A percentile compares a stretch with the other conserved stretches of the same genome.
Conservation (phyloP, 768 basidiomycete species). For the Podaxis sp. region DNA sequence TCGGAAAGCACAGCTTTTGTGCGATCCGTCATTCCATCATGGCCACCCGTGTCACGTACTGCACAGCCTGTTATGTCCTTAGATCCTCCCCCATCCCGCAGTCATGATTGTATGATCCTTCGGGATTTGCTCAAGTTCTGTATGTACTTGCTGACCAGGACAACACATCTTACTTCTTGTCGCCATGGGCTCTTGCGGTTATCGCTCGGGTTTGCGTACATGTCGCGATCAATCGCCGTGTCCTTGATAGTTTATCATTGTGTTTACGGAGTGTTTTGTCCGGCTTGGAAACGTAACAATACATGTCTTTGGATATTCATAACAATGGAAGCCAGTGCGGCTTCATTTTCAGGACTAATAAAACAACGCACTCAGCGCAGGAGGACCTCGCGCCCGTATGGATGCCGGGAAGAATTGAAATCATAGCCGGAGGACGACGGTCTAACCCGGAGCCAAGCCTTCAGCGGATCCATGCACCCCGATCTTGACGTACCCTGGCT, state of each 20-base stretch:
- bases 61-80: neutral
- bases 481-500: neutral
- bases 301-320: neutral
- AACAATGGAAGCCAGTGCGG: neutral
- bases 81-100: neutral
- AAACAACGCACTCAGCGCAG: neutral
- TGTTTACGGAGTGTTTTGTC: neutral
- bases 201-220: neutral
- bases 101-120: neutral
- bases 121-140: neutral
- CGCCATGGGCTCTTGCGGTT: neutral
- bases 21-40: slow-evolving; percentile 1
- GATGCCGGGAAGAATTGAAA: too few species aligned
- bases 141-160: neutral
- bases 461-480: neutral
- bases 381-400: too few species aligned
- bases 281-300: neutral
- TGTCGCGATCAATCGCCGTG: neutral
- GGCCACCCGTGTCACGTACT: neutral
- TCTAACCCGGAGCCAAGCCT: neutral
- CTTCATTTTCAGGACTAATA: neutral
- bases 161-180: neutral
- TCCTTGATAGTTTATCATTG: neutral
- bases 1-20: slow-evolving; percentile 2
- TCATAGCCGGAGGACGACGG: neutral